Conservation (phyloP, 257 asterid genomes). For the Salvia miltiorrhiza region DNA sequence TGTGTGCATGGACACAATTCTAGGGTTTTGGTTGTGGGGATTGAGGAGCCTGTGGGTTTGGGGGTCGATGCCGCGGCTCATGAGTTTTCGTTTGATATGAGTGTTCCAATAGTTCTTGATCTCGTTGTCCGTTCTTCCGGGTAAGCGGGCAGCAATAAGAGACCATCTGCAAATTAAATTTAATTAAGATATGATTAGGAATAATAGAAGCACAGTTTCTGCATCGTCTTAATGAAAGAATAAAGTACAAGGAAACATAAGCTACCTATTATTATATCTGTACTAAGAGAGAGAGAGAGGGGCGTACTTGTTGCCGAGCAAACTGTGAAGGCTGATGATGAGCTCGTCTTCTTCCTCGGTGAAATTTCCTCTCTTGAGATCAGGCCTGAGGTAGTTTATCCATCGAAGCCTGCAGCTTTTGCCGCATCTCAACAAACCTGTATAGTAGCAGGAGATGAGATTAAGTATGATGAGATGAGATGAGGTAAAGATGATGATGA, state of each 20-base stretch:
- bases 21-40: background rate
- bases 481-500: no score
- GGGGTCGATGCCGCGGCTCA: background rate
- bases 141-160: background rate
- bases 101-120: constrained; percentile 6
- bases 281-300: background rate
- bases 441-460: no score
- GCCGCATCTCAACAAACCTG: constrained; percentile 1
- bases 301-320: background rate
- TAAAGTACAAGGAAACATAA: no score
- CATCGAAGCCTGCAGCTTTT: background rate
- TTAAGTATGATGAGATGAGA: no score
- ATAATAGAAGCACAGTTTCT: background rate
- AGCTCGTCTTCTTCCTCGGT: background rate
- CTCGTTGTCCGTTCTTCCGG: background rate
- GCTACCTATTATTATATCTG: no score
- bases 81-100: background rate
- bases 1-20: background rate
- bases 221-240: no score
- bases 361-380: constrained; percentile 1
- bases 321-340: background rate
- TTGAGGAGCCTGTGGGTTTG: background rate
- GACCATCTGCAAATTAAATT: background rate
- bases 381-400: constrained; percentile 1
- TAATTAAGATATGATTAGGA: background rate